A percentile compares a stretch with the other conserved stretches of the same genome.
Conservation (phyloP, 2,329 filamentous ascomycete species). For the Aspergillus nomiae region DNA sequence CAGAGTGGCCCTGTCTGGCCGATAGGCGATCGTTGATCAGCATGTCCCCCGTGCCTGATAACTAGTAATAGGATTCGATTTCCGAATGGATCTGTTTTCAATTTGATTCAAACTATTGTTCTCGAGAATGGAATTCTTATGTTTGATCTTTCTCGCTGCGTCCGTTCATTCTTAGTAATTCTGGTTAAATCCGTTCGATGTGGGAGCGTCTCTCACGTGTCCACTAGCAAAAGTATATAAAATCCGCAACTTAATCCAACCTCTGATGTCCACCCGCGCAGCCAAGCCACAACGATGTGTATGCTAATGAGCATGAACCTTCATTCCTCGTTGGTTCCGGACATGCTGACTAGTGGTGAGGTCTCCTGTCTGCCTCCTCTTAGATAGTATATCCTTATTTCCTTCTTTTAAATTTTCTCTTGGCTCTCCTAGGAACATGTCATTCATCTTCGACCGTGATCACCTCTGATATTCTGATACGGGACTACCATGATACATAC, state of each 20-base stretch:
- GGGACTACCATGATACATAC: not conserved
- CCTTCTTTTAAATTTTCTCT: not conserved
- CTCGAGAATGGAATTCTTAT: not conserved
- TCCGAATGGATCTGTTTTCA: not conserved
- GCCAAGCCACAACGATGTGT: not conserved
- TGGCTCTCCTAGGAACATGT: not conserved
- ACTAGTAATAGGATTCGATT: constrained; percentile 9
- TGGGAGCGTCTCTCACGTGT: not conserved
- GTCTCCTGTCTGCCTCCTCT: not conserved
- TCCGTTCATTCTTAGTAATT: not conserved
- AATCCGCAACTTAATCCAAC: not conserved
- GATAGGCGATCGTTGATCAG: constrained; percentile 13
- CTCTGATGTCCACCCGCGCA: not conserved
- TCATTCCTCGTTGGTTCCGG: constrained; percentile 1
- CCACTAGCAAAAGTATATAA: not conserved
- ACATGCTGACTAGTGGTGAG: not conserved
- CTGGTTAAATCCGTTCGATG: not conserved
- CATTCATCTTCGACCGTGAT: not conserved
- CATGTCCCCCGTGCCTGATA: not conserved
- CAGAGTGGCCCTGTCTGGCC: constrained; percentile 6
- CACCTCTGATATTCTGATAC: not conserved
- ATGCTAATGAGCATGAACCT: not conserved
- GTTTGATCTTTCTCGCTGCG: not conserved
- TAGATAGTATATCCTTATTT: not conserved
- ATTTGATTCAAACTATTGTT: not conserved